Base-by-base conservation (phyloP, 2,329 filamentous ascomycete genomes). In the Epichloe hybrida region DNA sequence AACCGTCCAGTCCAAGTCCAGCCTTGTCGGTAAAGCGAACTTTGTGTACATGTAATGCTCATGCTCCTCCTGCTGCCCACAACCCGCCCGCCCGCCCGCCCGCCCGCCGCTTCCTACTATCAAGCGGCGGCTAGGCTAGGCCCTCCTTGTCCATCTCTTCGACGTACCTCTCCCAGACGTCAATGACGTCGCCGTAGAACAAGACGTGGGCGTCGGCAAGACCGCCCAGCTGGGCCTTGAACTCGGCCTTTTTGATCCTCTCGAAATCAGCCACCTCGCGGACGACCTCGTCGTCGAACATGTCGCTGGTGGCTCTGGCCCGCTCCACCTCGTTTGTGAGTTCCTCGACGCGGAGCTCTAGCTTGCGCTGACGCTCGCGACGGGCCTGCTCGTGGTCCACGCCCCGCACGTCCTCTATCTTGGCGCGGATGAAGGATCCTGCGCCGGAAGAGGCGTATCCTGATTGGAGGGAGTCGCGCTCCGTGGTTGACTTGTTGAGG, bases 231-330 rank as follows among this genome's bases (percentile, higher is more conserved):
- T 93, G 90, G 56, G 84, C 79, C 66, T 88, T 87, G 68, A 98
- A 94, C 73, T 98, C 91, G 41, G 87, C 75, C 39, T 88, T 82
- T 74, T 98, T 98, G 74, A 97, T 97, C 51, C 90, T 80, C 70
- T 98, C 93, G 69, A 98, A 98, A 64, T 96, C 90, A 20, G 79
- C 78, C 1, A 96, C 87, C 66, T 98, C 93, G 61, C 87, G 85
- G 42, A 97, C 85, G 1, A 96, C 91, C 68, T 96, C 89, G 63
- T 96, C 90, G 66, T 96, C 93, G 61, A 98, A 98, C 64, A 88
- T 84, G 67, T 97, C 89, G 48, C 84, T 88, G 13, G 85, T 88
- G 62, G 83, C 85, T 68, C 89, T 89, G 5, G 93, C 88, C 43
- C 80, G 79, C 67, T 97, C 91, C 0, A 95, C 91, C 66, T 95